Evolutionary conservation across 2,329 filamentous ascomycete genomes (phyloP).

Genomic region (Curvularia hawaiiensis): DNA sequence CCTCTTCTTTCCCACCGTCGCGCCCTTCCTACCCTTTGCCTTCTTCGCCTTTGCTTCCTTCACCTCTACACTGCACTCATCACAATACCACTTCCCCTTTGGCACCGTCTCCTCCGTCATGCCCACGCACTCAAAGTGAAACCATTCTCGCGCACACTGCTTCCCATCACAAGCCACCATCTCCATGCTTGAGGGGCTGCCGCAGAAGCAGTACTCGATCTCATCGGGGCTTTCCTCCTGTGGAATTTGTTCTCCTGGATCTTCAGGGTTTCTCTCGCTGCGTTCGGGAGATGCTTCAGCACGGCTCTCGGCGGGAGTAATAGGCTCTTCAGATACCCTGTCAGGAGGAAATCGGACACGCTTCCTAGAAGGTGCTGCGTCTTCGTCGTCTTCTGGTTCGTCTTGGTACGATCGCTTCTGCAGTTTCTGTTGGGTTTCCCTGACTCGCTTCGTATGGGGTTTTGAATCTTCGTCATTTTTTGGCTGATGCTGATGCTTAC

Average conservation of each 20-base stretch:
- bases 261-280: background rate
- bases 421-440: background rate
- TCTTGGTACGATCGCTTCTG: background rate
- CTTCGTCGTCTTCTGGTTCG: background rate
- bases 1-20: background rate
- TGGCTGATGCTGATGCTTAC: too few species aligned
- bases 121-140: constrained; percentile 8
- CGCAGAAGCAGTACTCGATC: constrained; percentile 3
- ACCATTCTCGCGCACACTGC: constrained; percentile 1
- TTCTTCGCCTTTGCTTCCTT: background rate
- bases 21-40: background rate
- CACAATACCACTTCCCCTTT: constrained; percentile 6
- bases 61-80: background rate
- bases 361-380: background rate
- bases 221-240: too few species aligned
- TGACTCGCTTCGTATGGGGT: background rate
- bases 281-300: background rate
- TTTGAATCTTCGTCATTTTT: background rate
- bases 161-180: constrained; percentile 13
- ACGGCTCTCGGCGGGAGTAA: background rate
- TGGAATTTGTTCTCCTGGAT: background rate
- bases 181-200: background rate
- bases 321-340: background rate
- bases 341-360: background rate
- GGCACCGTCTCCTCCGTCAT: constrained; percentile 6